Percentiles rank a stretch among this genome's conserved stretches.
Conservation (phyloP, 2,329 filamentous ascomycete species). For the Aspergillaceae sp. region DNA sequence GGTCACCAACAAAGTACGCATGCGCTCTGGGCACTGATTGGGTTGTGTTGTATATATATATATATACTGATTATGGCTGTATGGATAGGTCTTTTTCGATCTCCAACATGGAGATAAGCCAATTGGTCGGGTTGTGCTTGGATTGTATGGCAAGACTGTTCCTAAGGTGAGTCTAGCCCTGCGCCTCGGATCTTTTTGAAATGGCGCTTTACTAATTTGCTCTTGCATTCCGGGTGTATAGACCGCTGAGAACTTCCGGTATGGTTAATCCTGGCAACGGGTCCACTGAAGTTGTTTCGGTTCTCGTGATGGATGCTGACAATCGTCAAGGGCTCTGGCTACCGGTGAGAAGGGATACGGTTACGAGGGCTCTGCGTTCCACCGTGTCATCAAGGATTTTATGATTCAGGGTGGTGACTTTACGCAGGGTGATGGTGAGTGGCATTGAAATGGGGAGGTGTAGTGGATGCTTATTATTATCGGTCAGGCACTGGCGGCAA, state of each 20-base stretch:
- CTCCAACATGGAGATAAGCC: slow-evolving; percentile 55
- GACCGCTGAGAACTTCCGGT: slow-evolving; percentile 59
- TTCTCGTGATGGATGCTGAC: slow-evolving; percentile 5
- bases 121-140: slow-evolving; percentile 53
- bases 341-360: slow-evolving; percentile 61
- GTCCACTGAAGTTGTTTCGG: not conserved
- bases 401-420: slow-evolving; percentile 66
- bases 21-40: slow-evolving; percentile 6
- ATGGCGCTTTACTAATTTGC: slow-evolving; percentile 6
- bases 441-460: not conserved
- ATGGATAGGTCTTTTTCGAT: slow-evolving; percentile 53
- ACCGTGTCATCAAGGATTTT: slow-evolving; percentile 62
- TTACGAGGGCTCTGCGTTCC: slow-evolving; percentile 58
- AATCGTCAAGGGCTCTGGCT: slow-evolving; percentile 42
- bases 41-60: not conserved
- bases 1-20: slow-evolving; percentile 75
- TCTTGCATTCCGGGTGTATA: slow-evolving; percentile 16
- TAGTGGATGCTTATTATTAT: slow-evolving; percentile 6
- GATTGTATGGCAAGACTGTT: slow-evolving; percentile 59
- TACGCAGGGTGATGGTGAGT: slow-evolving; percentile 50
- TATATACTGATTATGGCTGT: slow-evolving; percentile 6
- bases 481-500: slow-evolving; percentile 54
- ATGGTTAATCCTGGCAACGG: slow-evolving; percentile 10
- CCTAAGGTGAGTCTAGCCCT: slow-evolving; percentile 44
- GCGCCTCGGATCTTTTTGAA: not conserved